These are phyloP conservation scores for Penicillium sp. DNA, from an alignment of 2,329 filamentous ascomycete genomes.

Conservation along the genomic window DNA sequence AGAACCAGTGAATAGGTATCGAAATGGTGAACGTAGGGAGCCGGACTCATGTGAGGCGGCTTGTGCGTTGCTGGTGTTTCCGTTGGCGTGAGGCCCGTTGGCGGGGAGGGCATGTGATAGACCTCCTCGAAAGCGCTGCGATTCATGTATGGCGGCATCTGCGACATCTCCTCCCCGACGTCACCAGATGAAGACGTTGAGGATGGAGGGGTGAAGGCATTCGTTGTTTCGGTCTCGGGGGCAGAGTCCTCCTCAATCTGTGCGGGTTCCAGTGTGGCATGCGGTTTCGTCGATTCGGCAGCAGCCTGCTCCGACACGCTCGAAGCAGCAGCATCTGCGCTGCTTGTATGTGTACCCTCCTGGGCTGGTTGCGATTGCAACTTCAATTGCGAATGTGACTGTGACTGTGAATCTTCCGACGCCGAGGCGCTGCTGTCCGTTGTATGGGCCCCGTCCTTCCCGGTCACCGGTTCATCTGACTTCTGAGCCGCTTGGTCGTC, in stretches of 20 bases:
- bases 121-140: constrained; percentile 41
- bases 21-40: constrained; percentile 92
- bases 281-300: constrained; percentile 16
- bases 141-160: constrained; percentile 18
- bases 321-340: constrained; percentile 14
- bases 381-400: constrained; percentile 16
- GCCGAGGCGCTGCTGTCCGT: constrained; percentile 1
- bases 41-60: constrained; percentile 66
- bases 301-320: constrained; percentile 17
- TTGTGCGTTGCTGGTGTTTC: constrained; percentile 40
- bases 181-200: constrained; percentile 11
- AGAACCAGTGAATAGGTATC: constrained; percentile 90
- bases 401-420: constrained; percentile 19
- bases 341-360: constrained; percentile 13
- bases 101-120: constrained; percentile 45
- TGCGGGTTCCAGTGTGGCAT: constrained; percentile 22
- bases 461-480: constrained; percentile 13
- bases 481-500: constrained; percentile 24
- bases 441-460: neutral
- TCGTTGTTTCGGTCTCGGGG: constrained; percentile 16
- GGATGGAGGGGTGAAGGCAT: constrained; percentile 10
- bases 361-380: constrained; percentile 6
- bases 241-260: constrained; percentile 23
- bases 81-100: constrained; percentile 35
- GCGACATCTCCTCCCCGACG: constrained; percentile 19